phyloP scores from a whole-genome alignment of 805 yeast species.

The Candida takata region DNA sequence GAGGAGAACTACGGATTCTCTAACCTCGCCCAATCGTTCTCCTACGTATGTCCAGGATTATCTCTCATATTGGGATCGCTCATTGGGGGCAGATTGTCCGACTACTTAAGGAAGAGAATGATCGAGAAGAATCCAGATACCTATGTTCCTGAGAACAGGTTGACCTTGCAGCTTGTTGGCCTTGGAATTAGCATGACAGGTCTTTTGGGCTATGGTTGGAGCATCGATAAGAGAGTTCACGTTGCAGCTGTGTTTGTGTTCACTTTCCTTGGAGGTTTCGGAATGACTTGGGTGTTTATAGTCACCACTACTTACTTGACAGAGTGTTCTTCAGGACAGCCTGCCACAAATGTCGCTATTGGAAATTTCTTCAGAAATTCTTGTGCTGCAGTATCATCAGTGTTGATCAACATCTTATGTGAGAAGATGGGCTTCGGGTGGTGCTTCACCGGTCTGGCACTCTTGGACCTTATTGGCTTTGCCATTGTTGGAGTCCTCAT shows the following conservation, averaged over 20 bases:
- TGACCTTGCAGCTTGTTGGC: constrained; percentile 38
- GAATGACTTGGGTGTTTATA: constrained; percentile 50
- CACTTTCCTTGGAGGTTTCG: constrained; percentile 41
- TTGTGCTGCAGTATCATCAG: constrained; percentile 49
- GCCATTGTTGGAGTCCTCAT: constrained; percentile 11
- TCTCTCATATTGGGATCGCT: constrained; percentile 44
- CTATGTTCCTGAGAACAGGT: constrained; percentile 40
- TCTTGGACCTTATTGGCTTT: constrained; percentile 24
- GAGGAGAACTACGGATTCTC: constrained; percentile 31
- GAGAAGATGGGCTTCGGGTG: constrained; percentile 41
- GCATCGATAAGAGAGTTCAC: constrained; percentile 32
- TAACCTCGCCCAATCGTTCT: constrained; percentile 32
- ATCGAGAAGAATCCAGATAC: constrained; percentile 7
- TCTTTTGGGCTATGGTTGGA: constrained; percentile 47
- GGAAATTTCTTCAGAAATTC: constrained; percentile 46
- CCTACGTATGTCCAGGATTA: constrained; percentile 47
- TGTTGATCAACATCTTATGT: constrained; percentile 31
- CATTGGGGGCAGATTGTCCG: constrained; percentile 42
- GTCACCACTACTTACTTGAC: constrained; percentile 47
- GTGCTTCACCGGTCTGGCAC: constrained; percentile 48
- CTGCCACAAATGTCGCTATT: constrained; percentile 47
- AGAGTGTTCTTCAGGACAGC: constrained; percentile 41
- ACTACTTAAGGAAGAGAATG: constrained; percentile 26
- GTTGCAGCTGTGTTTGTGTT: constrained; percentile 36
- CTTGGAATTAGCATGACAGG: constrained; percentile 37